phyloP scores from a whole-genome alignment of 257 asterid genomes.

The Solanum tarapatanum region DNA sequence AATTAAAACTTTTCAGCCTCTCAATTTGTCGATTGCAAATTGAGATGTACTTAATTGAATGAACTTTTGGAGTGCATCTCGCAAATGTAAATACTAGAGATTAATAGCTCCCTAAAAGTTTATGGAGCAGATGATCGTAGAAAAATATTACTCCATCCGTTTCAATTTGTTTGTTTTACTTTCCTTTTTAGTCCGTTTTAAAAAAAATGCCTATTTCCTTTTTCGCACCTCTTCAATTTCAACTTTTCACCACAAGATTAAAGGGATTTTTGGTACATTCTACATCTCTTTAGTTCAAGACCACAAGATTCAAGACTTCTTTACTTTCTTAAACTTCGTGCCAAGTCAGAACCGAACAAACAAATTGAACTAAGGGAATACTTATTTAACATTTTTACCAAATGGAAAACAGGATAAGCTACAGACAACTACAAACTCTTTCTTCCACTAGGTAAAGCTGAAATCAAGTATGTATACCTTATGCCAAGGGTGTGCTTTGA shows the following conservation, averaged over 20 bases:
- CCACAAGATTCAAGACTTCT: background rate
- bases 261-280: background rate
- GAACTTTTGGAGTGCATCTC: background rate
- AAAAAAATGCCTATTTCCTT: background rate
- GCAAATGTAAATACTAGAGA: background rate
- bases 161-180: background rate
- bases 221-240: background rate
- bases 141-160: background rate
- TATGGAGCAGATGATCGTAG: background rate
- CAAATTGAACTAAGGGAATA: background rate
- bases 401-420: background rate
- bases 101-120: background rate
- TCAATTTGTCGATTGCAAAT: background rate
- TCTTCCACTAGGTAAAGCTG: background rate
- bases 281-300: background rate
- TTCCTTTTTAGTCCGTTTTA: background rate
- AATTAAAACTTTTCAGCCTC: background rate
- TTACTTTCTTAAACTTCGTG: background rate
- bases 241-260: background rate
- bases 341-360: background rate
- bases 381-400: background rate
- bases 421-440: background rate
- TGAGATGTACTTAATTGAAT: background rate
- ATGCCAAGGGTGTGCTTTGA: slow-evolving; percentile 97
- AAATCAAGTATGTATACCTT: slow-evolving; percentile 34